These are phyloP conservation scores for Collybia nuda DNA, from an alignment of 768 basidiomycete species.

Conservation along the genomic window DNA sequence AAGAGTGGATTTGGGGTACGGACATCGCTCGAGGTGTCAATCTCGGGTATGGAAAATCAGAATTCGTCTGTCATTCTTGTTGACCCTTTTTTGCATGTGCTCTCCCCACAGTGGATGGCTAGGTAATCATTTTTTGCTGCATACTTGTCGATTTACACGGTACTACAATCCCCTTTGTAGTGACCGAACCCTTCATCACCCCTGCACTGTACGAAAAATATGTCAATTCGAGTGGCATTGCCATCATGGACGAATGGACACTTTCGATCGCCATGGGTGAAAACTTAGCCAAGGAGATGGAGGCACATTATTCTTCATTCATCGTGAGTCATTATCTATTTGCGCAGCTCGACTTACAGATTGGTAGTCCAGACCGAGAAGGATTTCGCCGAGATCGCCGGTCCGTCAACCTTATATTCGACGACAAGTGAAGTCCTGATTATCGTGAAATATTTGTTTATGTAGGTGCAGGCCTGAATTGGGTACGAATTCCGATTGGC, in stretches of 20 bases:
- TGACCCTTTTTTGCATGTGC: slow-evolving; percentile 3
- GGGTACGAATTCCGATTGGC: slow-evolving; percentile 76
- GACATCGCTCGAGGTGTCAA: slow-evolving; percentile 57
- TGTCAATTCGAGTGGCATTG: slow-evolving; percentile 28
- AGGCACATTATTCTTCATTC: slow-evolving; percentile 74
- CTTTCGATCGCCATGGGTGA: slow-evolving; percentile 55
- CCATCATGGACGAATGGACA: slow-evolving; percentile 64
- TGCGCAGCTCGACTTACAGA: not conserved
- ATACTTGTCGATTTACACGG: slow-evolving; percentile 39
- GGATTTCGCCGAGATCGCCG: slow-evolving; percentile 76
- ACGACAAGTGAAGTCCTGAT: slow-evolving; percentile 42
- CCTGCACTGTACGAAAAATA: slow-evolving; percentile 64
- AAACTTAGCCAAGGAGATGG: slow-evolving; percentile 48
- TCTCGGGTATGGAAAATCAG: slow-evolving; percentile 48
- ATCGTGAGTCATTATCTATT: slow-evolving; percentile 47
- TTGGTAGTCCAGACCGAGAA: slow-evolving; percentile 58
- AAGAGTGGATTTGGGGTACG: slow-evolving; percentile 71
- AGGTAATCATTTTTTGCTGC: slow-evolving; percentile 22
- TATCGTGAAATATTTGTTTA: slow-evolving; percentile 72
- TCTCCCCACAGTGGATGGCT: slow-evolving; percentile 42
- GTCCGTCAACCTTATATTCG: slow-evolving; percentile 2
- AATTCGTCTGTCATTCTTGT: not conserved
- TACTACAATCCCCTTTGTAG: slow-evolving; percentile 55
- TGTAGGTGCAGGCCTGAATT: slow-evolving; percentile 72
- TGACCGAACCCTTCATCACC: slow-evolving; percentile 62